Conservation (phyloP, 2,329 filamentous ascomycete genomes). For the Penicillium sp. region DNA sequence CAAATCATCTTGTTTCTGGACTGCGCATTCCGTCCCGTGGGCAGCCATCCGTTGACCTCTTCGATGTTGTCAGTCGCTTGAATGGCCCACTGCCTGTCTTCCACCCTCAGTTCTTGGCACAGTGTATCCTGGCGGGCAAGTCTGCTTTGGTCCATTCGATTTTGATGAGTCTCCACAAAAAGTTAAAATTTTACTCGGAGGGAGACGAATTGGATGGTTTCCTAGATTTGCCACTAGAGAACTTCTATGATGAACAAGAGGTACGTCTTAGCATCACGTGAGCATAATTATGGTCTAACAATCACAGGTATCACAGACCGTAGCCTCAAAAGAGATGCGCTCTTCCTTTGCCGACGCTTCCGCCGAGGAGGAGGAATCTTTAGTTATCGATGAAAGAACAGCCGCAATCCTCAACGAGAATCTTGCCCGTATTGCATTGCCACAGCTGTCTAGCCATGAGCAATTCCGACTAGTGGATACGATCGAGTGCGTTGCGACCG, state of each 20-base stretch:
- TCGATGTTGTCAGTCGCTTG: constrained; percentile 76
- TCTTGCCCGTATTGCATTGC: constrained; percentile 71
- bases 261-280: constrained; percentile 31
- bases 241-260: constrained; percentile 49
- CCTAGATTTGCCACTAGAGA: constrained; percentile 58
- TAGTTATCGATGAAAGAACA: constrained; percentile 69
- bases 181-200: constrained; percentile 78
- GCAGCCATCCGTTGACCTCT: constrained; percentile 65
- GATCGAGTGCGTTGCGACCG: constrained; percentile 77
- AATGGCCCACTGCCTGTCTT: constrained; percentile 89
- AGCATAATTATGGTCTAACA: constrained; percentile 18
- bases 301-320: constrained; percentile 38
- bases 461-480: constrained; percentile 84
- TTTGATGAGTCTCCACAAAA: constrained; percentile 69
- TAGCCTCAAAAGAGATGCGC: constrained; percentile 49
- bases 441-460: constrained; percentile 78
- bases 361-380: constrained; percentile 55
- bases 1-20: constrained; percentile 59
- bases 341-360: constrained; percentile 54
- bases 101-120: constrained; percentile 85
- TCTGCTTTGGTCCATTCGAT: constrained; percentile 69
- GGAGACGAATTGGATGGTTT: constrained; percentile 80
- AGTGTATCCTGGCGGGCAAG: constrained; percentile 83
- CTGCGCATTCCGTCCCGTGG: constrained; percentile 52
- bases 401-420: constrained; percentile 72